A percentile compares a stretch with the other conserved stretches of the same genome.
Evolutionary conservation across 1,284 basidiomycete genomes (phyloP).

Genomic region (Trichosporon sp.): DNA sequence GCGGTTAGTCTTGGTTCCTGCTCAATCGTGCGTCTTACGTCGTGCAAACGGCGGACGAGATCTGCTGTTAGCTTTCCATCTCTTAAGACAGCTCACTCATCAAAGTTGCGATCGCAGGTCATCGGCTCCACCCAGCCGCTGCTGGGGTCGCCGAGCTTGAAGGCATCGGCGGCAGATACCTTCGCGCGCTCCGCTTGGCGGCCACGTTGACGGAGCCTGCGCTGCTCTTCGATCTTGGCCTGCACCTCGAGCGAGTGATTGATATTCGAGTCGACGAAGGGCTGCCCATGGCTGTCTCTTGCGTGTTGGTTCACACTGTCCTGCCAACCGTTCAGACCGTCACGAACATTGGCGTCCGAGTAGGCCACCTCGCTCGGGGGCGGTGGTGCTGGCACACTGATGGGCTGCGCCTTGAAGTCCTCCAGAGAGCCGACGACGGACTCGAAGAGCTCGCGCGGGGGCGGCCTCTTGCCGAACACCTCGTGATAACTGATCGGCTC

Average conservation of each 20-base stretch:
- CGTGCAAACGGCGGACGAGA: conserved; percentile 32
- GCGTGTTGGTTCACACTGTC: not conserved
- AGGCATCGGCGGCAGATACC: conserved; percentile 22
- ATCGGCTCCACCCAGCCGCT: conserved; percentile 29
- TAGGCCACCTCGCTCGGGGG: not conserved
- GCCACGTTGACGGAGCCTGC: not conserved
- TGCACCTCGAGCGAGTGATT: not conserved
- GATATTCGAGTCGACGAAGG: not conserved
- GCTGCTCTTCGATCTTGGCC: not conserved
- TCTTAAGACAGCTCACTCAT: conserved; percentile 20
- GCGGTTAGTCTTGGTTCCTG: not conserved
- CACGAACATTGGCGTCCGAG: not conserved
- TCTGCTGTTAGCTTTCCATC: conserved; percentile 12
- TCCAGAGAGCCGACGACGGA: conserved; percentile 1
- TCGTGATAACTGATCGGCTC: not conserved
- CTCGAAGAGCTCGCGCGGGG: not conserved
- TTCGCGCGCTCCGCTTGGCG: not conserved
- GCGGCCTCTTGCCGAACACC: not conserved
- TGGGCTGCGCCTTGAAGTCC: conserved; percentile 1
- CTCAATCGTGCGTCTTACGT: conserved; percentile 17
- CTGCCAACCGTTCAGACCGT: conserved; percentile 7
- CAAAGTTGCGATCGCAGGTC: conserved; percentile 19
- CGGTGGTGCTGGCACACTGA: conserved; percentile 2
- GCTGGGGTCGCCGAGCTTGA: conserved; percentile 27
- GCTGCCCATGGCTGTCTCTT: conserved; percentile 7